phyloP scores from a whole-genome alignment of 306 rosid species.

The Betula pendula region DNA sequence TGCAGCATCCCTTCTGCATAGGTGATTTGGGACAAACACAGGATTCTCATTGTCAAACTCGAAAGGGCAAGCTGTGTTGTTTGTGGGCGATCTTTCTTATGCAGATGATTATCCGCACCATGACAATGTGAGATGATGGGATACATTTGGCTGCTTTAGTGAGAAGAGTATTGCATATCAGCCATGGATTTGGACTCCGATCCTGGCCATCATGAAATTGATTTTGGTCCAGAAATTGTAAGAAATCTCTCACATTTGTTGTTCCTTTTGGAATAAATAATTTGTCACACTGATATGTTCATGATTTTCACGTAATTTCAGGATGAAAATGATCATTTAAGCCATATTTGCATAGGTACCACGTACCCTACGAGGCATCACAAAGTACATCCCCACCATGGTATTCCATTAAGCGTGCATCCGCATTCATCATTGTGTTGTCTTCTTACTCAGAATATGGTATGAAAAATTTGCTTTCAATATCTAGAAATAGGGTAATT shows the following conservation, averaged over 20 bases:
- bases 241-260: not conserved
- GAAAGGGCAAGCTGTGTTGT: conserved; percentile 52
- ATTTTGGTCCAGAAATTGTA: conserved; percentile 42
- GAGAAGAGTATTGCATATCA: conserved; percentile 75
- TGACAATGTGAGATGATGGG: conserved; percentile 69
- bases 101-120: conserved; percentile 67
- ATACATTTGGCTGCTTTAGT: conserved; percentile 68
- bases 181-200: conserved; percentile 72
- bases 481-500: too few species aligned
- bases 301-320: conserved; percentile 26
- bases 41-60: conserved; percentile 62
- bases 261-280: too few species aligned
- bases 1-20: conserved; percentile 14
- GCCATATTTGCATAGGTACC: conserved; percentile 57
- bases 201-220: conserved; percentile 59
- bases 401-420: conserved; percentile 88
- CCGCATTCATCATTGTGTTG: conserved; percentile 72
- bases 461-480: conserved; percentile 18
- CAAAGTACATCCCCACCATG: conserved; percentile 66
- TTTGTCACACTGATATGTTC: too few species aligned
- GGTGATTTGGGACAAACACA: conserved; percentile 77
- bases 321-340: conserved; percentile 68
- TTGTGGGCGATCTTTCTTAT: conserved; percentile 64
- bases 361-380: conserved; percentile 57
- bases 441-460: conserved; percentile 79